Base-by-base conservation (phyloP, 1,284 basidiomycete genomes). In the Gymnopus androsaceus region DNA sequence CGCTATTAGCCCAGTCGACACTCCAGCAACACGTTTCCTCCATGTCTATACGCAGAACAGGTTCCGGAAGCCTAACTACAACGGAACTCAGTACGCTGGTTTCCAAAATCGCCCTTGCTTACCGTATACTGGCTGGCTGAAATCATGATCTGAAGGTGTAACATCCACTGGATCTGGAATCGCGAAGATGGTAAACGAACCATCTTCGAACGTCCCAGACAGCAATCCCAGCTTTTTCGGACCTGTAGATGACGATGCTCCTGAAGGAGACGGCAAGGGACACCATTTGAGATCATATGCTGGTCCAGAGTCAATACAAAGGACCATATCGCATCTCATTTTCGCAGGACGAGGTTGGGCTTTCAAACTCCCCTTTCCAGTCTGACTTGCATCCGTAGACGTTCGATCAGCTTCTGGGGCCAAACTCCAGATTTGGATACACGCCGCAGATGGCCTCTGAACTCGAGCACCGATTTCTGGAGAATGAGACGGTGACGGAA, bases 1-100 rank as follows among this genome's bases (percentile, higher is more conserved):
- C 85, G 57, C 90, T 92, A 61, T 92, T 92, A 1, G 86, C 87
- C 93, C 93, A 96, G 63, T 95, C 92, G 38, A 95, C 75, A 31
- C 82, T 81, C 78, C 83, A 90, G 61, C 84, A 87, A 14, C 79
- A 75, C 0, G 89, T 81, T 55, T 92, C 89, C 56, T 87, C 84
- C 2, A 92, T 69, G 61, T 89, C 83, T 4, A 95, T 79, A 5
- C 83, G 79, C 3, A 94, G 54, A 3, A 88, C 65, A 0, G 93
- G 90, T 40, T 85, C 73, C 0, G 81, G 66, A 56, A 88, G 65
- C 59, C 73, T 76, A 7, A 91, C 89, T 91, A 47, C 23, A 59
- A 44, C n/a, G n/a, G n/a, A n/a, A n/a, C n/a, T n/a, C n/a, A n/a
- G n/a, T n/a, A n/a, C n/a, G n/a, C n/a, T n/a, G n/a, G n/a, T n/a